phyloP scores from a whole-genome alignment of 1,284 basidiomycete species.

The Malassezia sympodialis region DNA sequence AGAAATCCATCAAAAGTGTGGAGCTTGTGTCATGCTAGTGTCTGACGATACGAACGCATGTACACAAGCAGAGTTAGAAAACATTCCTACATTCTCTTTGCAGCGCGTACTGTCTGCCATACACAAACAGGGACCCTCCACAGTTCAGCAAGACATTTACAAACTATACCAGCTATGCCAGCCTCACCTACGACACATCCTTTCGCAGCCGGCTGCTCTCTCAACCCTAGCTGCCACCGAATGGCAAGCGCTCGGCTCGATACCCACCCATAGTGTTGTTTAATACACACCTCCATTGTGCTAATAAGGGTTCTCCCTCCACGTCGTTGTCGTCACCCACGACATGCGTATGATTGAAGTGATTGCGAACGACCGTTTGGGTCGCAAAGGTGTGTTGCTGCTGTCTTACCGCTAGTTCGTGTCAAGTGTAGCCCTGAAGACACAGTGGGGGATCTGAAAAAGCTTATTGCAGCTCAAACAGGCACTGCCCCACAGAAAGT shows the following conservation, averaged over 20 bases:
- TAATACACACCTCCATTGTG: not conserved
- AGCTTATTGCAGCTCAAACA: slow-evolving; percentile 88
- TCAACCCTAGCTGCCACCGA: not conserved
- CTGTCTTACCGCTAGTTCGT: slow-evolving; percentile 22
- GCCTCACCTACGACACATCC: not conserved
- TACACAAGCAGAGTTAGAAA: slow-evolving; percentile 6
- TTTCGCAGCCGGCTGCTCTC: not conserved
- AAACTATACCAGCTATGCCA: not conserved
- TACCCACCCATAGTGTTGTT: not conserved
- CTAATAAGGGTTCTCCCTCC: not conserved
- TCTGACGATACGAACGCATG: slow-evolving; percentile 17
- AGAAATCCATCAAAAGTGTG: not conserved
- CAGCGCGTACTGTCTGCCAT: not conserved
- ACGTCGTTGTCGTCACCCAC: not conserved
- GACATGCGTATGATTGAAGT: slow-evolving; percentile 58
- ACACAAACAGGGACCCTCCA: not conserved
- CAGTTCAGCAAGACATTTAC: not conserved
- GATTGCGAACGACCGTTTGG: slow-evolving; percentile 91
- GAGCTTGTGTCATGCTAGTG: not conserved
- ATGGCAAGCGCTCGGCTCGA: not conserved
- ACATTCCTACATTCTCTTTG: not conserved
- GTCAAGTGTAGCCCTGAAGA: slow-evolving; percentile 60
- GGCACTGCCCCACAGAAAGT: slow-evolving; percentile 62
- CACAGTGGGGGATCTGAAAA: slow-evolving; percentile 92
- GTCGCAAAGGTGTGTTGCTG: slow-evolving; percentile 67